These are phyloP conservation scores for Tylopilus sp. DNA, from an alignment of 768 basidiomycete genomes.

Conservation along the genomic window DNA sequence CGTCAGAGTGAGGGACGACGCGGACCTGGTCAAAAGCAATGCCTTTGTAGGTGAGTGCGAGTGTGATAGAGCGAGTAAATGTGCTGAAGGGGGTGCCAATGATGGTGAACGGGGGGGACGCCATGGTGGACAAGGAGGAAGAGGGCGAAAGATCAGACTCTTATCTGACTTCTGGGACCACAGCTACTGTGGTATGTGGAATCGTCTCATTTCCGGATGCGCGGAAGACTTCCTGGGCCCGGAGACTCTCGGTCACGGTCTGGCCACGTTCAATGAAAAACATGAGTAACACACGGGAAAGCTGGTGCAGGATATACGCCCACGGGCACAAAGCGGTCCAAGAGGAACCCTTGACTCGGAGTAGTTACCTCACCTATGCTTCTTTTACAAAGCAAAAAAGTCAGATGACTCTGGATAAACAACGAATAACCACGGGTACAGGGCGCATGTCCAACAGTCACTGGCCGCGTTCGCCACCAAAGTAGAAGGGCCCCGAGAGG, in stretches of 20 bases:
- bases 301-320: no score
- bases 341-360: no score
- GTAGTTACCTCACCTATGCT: no score
- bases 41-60: constrained; percentile 27
- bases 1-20: constrained; percentile 27
- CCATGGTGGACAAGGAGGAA: constrained; percentile 10
- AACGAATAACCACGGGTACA: no score
- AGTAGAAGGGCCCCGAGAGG: no score
- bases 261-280: neutral
- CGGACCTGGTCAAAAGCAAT: constrained; percentile 26
- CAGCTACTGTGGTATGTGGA: neutral
- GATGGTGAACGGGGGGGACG: constrained; percentile 22
- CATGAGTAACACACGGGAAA: neutral
- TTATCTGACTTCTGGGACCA: neutral
- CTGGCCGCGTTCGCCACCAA: no score
- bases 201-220: neutral
- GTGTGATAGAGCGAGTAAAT: constrained; percentile 31
- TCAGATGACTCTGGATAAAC: no score
- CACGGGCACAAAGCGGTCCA: no score
- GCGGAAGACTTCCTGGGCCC: neutral
- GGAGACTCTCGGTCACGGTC: neutral
- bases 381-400: no score
- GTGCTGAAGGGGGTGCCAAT: constrained; percentile 33
- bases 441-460: no score
- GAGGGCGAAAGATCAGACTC: neutral